These are phyloP conservation scores for Monilinia vaccinii-corymbosi DNA, from an alignment of 2,329 filamentous ascomycete species.

Conservation along the genomic window DNA sequence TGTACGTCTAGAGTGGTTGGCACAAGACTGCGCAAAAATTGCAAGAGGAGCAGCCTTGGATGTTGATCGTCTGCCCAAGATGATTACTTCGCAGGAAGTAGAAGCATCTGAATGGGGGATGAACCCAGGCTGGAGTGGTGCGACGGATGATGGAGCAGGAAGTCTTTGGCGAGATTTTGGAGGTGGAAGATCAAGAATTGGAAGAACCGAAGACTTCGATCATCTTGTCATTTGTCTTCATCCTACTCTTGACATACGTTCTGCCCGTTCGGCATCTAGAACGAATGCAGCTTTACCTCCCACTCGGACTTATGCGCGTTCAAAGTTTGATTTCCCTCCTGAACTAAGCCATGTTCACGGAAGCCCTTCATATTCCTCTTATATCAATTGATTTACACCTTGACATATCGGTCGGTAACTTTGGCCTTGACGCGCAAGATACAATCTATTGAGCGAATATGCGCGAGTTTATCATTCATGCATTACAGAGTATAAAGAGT, in stretches of 20 bases:
- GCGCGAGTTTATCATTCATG: slow-evolving; percentile 6
- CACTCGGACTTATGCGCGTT: not conserved
- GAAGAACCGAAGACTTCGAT: no score
- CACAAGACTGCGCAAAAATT: no score
- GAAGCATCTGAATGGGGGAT: no score
- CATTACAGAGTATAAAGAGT: not conserved
- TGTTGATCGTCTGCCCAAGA: no score
- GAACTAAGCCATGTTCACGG: not conserved
- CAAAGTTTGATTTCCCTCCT: not conserved
- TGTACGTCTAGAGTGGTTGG: no score
- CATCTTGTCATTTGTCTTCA: not conserved
- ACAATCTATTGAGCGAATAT: not conserved
- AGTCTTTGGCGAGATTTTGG: no score
- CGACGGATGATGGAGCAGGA: no score
- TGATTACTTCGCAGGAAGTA: no score
- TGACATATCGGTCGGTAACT: not conserved
- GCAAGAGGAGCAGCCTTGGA: no score
- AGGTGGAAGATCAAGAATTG: no score
- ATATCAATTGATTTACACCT: not conserved
- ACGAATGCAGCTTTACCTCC: not conserved
- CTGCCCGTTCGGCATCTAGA: not conserved
- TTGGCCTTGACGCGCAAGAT: no score
- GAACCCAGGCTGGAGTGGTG: no score
- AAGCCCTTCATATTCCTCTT: not conserved
- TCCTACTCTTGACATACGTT: not conserved